Evolutionary conservation across 768 basidiomycete genomes (phyloP).

Genomic region (Terana coerulea): DNA sequence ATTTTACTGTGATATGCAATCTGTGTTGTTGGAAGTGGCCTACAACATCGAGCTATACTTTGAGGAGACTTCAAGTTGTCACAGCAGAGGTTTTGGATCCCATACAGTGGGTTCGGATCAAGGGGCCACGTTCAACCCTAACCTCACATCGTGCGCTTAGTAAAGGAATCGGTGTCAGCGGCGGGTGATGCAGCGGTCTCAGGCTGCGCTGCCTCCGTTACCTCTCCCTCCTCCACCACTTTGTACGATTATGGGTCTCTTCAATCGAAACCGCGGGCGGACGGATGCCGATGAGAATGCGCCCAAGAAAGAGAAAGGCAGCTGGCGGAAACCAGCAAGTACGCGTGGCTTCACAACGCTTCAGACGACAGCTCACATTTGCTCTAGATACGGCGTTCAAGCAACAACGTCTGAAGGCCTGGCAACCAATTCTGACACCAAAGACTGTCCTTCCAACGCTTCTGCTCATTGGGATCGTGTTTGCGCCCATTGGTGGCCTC

Average conservation of each 20-base stretch:
- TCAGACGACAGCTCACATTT: slow-evolving; percentile 16
- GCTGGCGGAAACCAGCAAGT: slow-evolving; percentile 86
- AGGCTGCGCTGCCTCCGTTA: slow-evolving; percentile 13
- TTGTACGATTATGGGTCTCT: slow-evolving; percentile 27
- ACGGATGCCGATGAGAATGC: slow-evolving; percentile 33
- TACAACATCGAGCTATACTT: too few species aligned
- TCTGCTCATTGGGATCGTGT: slow-evolving; percentile 91
- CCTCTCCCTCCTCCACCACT: slow-evolving; percentile 1
- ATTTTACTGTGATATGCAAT: too few species aligned
- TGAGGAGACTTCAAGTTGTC: too few species aligned
- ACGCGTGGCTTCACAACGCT: slow-evolving; percentile 28
- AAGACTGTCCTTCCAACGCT: slow-evolving; percentile 96
- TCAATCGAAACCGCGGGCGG: slow-evolving; percentile 28
- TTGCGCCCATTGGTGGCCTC: slow-evolving; percentile 93
- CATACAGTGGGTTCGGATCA: not conserved
- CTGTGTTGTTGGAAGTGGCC: too few species aligned
- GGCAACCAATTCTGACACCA: slow-evolving; percentile 99
- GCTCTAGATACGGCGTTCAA: slow-evolving; percentile 93
- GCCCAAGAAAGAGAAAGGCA: slow-evolving; percentile 76
- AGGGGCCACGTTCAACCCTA: not conserved
- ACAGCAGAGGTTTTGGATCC: too few species aligned
- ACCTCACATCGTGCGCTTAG: not conserved
- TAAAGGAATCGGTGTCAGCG: not conserved
- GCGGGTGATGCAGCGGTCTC: slow-evolving; percentile 6
- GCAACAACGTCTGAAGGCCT: slow-evolving; percentile 98